Percentiles rank a stretch among this genome's conserved stretches.
phyloP scores from a whole-genome alignment of 257 asterid genomes.

The Nicotiana paniculata region DNA sequence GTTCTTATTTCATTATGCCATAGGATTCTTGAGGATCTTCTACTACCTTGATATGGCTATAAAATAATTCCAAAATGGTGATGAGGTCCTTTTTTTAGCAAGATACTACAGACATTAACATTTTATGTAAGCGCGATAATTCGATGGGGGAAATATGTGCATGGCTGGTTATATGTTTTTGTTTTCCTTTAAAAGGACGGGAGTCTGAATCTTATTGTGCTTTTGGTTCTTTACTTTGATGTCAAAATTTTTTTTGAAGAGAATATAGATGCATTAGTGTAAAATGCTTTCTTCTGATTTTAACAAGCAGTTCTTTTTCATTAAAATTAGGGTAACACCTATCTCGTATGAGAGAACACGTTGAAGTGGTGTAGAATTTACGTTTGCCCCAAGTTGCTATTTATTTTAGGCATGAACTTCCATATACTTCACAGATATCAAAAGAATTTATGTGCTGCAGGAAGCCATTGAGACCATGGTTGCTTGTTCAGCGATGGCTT shows the following conservation, averaged over 20 bases:
- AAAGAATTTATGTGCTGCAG: constrained; percentile 28
- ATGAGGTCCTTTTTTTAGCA: neutral
- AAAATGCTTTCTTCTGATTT: neutral
- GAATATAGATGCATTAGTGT: neutral
- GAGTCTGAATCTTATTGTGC: neutral
- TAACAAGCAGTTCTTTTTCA: neutral
- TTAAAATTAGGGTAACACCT: neutral
- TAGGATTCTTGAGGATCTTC: neutral
- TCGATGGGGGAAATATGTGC: neutral
- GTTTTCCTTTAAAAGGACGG: neutral
- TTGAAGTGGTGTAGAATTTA: neutral
- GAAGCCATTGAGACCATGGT: constrained; percentile 87
- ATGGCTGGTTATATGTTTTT: neutral
- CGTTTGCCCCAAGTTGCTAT: neutral
- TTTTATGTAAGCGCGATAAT: neutral
- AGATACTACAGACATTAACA: neutral
- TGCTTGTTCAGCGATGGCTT: constrained; percentile 94
- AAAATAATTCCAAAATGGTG: neutral
- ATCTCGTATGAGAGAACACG: neutral
- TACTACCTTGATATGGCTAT: neutral
- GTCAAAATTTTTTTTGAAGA: neutral
- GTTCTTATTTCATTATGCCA: neutral
- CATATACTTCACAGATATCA: neutral
- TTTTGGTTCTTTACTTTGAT: neutral
- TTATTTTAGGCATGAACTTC: neutral